Conservation (phyloP, 306 rosid species). For the Phaseolus lunatus region DNA sequence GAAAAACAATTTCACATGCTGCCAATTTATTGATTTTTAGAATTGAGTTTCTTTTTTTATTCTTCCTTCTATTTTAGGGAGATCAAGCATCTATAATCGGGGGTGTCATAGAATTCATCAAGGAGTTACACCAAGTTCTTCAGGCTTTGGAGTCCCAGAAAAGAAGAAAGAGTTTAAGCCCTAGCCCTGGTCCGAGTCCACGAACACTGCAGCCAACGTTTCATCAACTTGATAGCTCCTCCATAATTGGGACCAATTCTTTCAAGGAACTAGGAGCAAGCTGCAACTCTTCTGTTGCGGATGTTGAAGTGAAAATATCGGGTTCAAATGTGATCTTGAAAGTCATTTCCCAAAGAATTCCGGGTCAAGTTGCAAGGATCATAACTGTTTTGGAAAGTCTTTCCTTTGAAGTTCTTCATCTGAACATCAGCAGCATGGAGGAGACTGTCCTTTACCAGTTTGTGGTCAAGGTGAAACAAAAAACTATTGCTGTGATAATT, state of each 20-base stretch:
- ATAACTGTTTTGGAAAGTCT: constrained; percentile 73
- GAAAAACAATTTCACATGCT: not conserved
- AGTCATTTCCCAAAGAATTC: constrained; percentile 65
- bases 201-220: constrained; percentile 32
- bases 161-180: constrained; percentile 90
- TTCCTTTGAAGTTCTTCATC: constrained; percentile 89
- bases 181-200: constrained; percentile 78
- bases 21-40: no score
- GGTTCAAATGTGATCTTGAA: constrained; percentile 83
- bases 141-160: constrained; percentile 86
- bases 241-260: constrained; percentile 38
- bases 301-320: constrained; percentile 88
- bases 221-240: constrained; percentile 44
- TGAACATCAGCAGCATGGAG: constrained; percentile 91
- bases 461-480: constrained; percentile 77
- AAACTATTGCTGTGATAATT: constrained; percentile 25
- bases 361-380: constrained; percentile 74
- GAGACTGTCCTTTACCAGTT: constrained; percentile 84
- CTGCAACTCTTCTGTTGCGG: constrained; percentile 88
- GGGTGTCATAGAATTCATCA: constrained; percentile 91
- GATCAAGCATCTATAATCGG: constrained; percentile 98
- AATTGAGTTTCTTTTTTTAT: not conserved
- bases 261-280: constrained; percentile 75
- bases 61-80: constrained; percentile 54
- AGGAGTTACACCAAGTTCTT: constrained; percentile 89